phyloP scores from a whole-genome alignment of 768 basidiomycete genomes.

The Rubroboletus satanas region DNA sequence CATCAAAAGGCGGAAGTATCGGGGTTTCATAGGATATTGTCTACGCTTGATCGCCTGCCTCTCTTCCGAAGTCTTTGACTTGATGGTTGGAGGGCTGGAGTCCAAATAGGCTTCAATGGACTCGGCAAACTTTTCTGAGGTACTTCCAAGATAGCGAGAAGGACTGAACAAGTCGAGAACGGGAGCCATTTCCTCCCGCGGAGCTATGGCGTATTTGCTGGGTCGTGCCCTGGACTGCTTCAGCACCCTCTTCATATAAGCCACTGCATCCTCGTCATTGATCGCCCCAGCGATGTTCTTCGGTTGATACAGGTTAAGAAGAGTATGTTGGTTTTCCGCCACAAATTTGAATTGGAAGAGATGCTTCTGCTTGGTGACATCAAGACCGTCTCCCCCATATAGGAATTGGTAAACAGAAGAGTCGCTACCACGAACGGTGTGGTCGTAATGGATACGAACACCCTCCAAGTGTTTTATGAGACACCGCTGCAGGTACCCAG shows the following conservation, averaged over 20 bases:
- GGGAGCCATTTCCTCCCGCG: slow-evolving; percentile 64
- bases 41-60: slow-evolving; percentile 41
- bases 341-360: slow-evolving; percentile 92
- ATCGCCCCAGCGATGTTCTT: slow-evolving; percentile 52
- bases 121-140: slow-evolving; percentile 87
- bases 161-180: slow-evolving; percentile 75
- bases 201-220: slow-evolving; percentile 40
- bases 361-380: slow-evolving; percentile 97
- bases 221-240: slow-evolving; percentile 59
- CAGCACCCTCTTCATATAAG: slow-evolving; percentile 87
- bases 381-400: slow-evolving; percentile 94
- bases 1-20: slow-evolving; percentile 78
- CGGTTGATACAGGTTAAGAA: slow-evolving; percentile 70
- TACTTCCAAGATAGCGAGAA: slow-evolving; percentile 76
- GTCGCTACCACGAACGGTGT: slow-evolving; percentile 95
- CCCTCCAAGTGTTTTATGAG: slow-evolving; percentile 98
- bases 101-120: slow-evolving; percentile 77
- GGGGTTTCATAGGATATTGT: slow-evolving; percentile 43
- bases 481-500: slow-evolving; percentile 96
- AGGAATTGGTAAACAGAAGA: slow-evolving; percentile 91
- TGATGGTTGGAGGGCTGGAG: slow-evolving; percentile 59
- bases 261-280: slow-evolving; percentile 61
- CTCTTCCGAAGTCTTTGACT: slow-evolving; percentile 38
- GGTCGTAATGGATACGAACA: slow-evolving; percentile 94
- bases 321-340: slow-evolving; percentile 76